These are phyloP conservation scores for Allium sativum DNA, from an alignment of 106 monocot species.

Conservation along the genomic window DNA sequence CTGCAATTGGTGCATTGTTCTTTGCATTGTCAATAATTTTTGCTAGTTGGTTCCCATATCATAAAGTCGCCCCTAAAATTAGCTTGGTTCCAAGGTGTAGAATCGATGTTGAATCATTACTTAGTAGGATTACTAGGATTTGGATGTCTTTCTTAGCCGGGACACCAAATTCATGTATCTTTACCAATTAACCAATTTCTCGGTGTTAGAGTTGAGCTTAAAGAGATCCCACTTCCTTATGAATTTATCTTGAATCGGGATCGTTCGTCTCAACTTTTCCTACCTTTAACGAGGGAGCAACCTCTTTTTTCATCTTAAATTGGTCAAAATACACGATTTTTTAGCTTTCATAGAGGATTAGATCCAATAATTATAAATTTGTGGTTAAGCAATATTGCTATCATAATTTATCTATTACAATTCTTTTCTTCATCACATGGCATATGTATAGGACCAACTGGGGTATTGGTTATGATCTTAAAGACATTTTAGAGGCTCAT, in stretches of 20 bases:
- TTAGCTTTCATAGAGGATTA: too few relatives aligned
- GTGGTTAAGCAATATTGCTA: too few relatives aligned
- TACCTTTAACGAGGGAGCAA: too few relatives aligned
- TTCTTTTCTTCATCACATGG: too few relatives aligned
- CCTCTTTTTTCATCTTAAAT: too few relatives aligned
- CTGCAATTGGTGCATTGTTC: constrained; percentile 4
- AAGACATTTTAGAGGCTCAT: too few relatives aligned
- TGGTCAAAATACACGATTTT: too few relatives aligned
- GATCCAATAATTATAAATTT: too few relatives aligned
- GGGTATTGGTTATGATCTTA: too few relatives aligned
- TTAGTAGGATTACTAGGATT: constrained; percentile 19
- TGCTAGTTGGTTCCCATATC: constrained; percentile 17
- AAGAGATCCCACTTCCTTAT: constrained; percentile 14
- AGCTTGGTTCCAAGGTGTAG: constrained; percentile 22
- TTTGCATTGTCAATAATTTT: constrained; percentile 18
- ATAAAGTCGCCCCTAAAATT: constrained; percentile 21
- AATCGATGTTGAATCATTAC: constrained; percentile 29
- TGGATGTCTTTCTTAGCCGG: constrained; percentile 18
- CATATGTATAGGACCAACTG: too few relatives aligned
- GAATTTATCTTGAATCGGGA: constrained; percentile 18
- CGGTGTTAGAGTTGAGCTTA: constrained; percentile 15
- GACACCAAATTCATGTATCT: constrained; percentile 18
- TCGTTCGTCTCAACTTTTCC: too few relatives aligned
- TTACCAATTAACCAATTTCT: constrained; percentile 23
- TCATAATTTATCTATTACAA: too few relatives aligned